phyloP scores from a whole-genome alignment of 768 basidiomycete species.

The Boletus vermiculosoides region DNA sequence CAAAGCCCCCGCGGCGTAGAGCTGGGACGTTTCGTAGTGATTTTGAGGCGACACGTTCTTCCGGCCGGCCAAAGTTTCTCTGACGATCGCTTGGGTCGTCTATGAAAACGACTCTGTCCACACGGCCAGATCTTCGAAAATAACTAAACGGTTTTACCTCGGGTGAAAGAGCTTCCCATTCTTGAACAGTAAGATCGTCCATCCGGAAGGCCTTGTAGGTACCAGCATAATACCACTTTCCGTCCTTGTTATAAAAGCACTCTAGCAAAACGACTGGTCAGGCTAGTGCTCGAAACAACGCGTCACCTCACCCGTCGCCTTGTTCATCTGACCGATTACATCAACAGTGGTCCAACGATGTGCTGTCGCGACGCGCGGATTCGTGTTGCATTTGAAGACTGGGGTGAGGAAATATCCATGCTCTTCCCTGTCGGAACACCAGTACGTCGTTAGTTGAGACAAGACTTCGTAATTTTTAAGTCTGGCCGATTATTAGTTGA shows the following conservation, averaged over 20 bases:
- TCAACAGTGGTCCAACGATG: constrained; percentile 74
- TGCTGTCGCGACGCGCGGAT: constrained; percentile 71
- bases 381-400: constrained; percentile 74
- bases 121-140: neutral
- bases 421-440: constrained; percentile 82
- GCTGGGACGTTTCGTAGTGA: constrained; percentile 68
- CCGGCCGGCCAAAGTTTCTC: constrained; percentile 66
- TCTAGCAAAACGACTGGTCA: constrained; percentile 40
- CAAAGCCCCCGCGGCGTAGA: constrained; percentile 71
- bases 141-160: constrained; percentile 45
- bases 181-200: constrained; percentile 60
- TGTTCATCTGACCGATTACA: constrained; percentile 54
- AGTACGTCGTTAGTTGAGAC: constrained; percentile 64
- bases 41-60: constrained; percentile 80
- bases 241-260: constrained; percentile 80
- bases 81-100: constrained; percentile 66
- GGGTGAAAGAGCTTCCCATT: constrained; percentile 64
- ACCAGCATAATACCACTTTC: constrained; percentile 84
- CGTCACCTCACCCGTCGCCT: constrained; percentile 54
- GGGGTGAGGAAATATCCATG: constrained; percentile 78
- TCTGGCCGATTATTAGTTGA: constrained; percentile 34
- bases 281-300: neutral
- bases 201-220: constrained; percentile 66
- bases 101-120: constrained; percentile 30
- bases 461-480: constrained; percentile 67